Percentiles rank a stretch among this genome's conserved stretches.
Conservation (phyloP, 2,329 filamentous ascomycete genomes). For the Verticillium longisporum region DNA sequence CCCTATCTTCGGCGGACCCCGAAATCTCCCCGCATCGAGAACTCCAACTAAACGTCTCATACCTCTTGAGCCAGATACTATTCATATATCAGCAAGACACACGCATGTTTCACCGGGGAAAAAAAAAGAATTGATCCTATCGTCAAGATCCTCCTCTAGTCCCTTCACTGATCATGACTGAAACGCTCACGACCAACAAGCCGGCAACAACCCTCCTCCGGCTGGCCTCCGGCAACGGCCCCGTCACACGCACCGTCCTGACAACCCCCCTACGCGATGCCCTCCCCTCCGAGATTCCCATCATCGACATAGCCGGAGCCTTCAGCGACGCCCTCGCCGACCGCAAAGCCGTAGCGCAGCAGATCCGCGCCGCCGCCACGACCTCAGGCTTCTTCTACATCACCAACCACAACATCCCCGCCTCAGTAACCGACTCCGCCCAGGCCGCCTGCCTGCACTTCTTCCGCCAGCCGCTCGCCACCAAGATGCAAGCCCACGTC, state of each 20-base stretch:
- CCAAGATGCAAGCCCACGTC: conserved; percentile 31
- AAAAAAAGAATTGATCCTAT: not conserved
- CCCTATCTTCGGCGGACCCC: conserved; percentile 1
- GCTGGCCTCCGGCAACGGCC: conserved; percentile 28
- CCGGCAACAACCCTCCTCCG: conserved; percentile 17
- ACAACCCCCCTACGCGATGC: conserved; percentile 28
- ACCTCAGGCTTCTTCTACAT: conserved; percentile 51
- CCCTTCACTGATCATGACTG: not conserved
- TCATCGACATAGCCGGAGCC: conserved; percentile 41
- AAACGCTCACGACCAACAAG: not conserved
- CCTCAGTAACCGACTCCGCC: conserved; percentile 19
- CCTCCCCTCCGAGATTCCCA: conserved; percentile 37
- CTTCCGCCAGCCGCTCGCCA: conserved; percentile 36
- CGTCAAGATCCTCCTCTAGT: not conserved
- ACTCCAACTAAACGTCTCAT: not conserved
- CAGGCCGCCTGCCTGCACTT: conserved; percentile 31
- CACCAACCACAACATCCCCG: conserved; percentile 38
- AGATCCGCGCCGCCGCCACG: conserved; percentile 37
- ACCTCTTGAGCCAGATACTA: not conserved
- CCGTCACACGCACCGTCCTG: conserved; percentile 26
- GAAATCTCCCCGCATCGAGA: not conserved
- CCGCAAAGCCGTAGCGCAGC: conserved; percentile 29
- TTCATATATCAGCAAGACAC: not conserved
- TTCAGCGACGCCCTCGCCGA: conserved; percentile 26
- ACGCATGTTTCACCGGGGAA: not conserved